Evolutionary conservation across 1,284 basidiomycete genomes (phyloP), one percentile per base, ranked within the genome.

Genomic region (Stereum hirsutum): DNA sequence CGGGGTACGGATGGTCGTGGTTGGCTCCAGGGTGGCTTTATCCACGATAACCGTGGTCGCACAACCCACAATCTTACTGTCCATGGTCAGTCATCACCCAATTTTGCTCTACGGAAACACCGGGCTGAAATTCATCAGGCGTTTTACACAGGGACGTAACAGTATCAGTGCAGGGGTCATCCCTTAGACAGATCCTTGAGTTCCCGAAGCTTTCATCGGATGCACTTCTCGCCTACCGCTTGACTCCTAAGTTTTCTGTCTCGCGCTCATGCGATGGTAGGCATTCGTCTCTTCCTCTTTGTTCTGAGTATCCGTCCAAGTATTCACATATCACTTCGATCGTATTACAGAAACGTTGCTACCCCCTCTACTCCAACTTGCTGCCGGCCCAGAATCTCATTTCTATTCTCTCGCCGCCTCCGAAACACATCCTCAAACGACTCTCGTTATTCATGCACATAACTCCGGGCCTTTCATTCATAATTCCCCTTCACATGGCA

Each of bases 381-480:
- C 63, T 0, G 77, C 82, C 0, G 54, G 65, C 2, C 62, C 68
- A 23, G 90, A 94, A 63, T 70, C 73, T 0, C 83, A 89, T 49
- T 89, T 83, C 55, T 81, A 80, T 55, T 72, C 79, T 7, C 60
- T 81, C 17, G 51, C 46, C 21, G 43, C 24, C 12, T 4, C 19
- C 8, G 6, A 8, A 26, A 8, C 36, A 57, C 11, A 52, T 49
- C 21, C 49, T 19, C 12, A 17, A 58, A 17, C 65, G 61, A 24
- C 64, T 0, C 62, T 81, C 15, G 66, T 78, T 11, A 62, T 92
- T 2, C 90, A 93, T 55, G 75, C 80, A 0, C 90, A 94, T 57
- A 58, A 70, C 1, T 63, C 68, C 2, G 84, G 78, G 0, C 88
- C 90, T 1, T 90, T 81, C 51, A 57, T 82, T 7, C 49, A 48